Conservation (phyloP, 352 stramenopile species). For the Globisporangium spinosum region DNA sequence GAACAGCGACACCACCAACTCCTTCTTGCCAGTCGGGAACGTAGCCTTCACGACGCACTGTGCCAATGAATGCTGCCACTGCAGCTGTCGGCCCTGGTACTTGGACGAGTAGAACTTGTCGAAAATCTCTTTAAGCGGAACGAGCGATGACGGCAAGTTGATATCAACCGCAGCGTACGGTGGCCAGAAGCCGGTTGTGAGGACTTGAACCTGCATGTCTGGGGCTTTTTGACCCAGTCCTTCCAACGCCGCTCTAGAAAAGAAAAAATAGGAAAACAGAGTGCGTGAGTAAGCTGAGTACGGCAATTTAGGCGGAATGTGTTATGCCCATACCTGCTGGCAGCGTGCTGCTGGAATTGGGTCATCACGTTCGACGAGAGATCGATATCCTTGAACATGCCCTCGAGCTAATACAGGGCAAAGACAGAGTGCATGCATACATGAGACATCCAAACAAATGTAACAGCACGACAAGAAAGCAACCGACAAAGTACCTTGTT, state of each 20-base stretch:
- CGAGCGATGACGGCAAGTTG: constrained; percentile 57
- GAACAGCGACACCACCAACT: constrained; percentile 85
- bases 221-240: constrained; percentile 45
- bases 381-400: constrained; percentile 99
- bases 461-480: neutral
- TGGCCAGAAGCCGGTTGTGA: constrained; percentile 98
- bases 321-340: constrained; percentile 48
- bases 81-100: constrained; percentile 85
- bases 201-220: constrained; percentile 95
- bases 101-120: constrained; percentile 88
- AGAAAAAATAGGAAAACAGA: neutral
- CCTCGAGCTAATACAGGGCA: constrained; percentile 87
- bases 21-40: constrained; percentile 83
- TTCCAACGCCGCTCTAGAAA: constrained; percentile 42
- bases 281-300: neutral
- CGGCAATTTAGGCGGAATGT: neutral
- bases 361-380: constrained; percentile 94
- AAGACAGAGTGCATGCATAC: too few relatives aligned
- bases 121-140: constrained; percentile 80
- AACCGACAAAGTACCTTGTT: constrained; percentile 78
- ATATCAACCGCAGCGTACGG: constrained; percentile 88
- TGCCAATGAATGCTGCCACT: constrained; percentile 90
- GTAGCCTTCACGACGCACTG: constrained; percentile 85
- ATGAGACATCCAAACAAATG: neutral
- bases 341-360: constrained; percentile 82